A percentile compares a stretch with the other conserved stretches of the same genome.
phyloP scores from a whole-genome alignment of 495 filamentous ascomycete species.

The Clavariopsis aquatica region DNA sequence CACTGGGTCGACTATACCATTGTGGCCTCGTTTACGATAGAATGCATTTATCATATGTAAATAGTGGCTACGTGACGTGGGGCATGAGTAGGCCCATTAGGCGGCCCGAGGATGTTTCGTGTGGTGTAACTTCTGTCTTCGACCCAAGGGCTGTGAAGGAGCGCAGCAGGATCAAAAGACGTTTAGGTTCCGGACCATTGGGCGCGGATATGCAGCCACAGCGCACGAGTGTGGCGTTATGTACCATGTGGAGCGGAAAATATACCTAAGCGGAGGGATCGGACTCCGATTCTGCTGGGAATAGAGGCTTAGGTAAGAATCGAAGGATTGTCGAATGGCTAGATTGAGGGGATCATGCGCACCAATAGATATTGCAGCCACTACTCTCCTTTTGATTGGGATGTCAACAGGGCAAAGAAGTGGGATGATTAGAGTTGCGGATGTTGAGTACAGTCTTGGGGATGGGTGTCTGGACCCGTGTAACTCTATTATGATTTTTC shows the following conservation, averaged over 20 bases:
- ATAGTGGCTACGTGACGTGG: background rate
- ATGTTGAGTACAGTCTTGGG: background rate
- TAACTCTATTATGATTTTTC: no score
- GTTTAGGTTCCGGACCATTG: background rate
- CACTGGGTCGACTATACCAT: background rate
- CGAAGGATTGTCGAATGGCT: background rate
- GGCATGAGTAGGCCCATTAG: background rate
- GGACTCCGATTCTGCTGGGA: background rate
- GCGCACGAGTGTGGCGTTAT: background rate
- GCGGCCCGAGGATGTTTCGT: background rate
- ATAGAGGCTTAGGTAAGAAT: background rate
- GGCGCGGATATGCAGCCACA: background rate
- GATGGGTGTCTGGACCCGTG: background rate
- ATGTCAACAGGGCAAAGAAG: background rate
- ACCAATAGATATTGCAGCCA: background rate
- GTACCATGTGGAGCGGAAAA: background rate
- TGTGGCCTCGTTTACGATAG: background rate
- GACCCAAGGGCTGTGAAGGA: background rate
- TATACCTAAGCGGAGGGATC: background rate
- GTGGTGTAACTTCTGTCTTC: background rate
- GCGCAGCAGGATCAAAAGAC: constrained; percentile 3
- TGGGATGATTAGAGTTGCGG: background rate
- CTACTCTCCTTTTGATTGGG: background rate
- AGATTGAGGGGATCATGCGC: background rate
- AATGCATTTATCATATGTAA: background rate